Evolutionary conservation across 768 basidiomycete species (phyloP).

Genomic region (Hericium alpestre): DNA sequence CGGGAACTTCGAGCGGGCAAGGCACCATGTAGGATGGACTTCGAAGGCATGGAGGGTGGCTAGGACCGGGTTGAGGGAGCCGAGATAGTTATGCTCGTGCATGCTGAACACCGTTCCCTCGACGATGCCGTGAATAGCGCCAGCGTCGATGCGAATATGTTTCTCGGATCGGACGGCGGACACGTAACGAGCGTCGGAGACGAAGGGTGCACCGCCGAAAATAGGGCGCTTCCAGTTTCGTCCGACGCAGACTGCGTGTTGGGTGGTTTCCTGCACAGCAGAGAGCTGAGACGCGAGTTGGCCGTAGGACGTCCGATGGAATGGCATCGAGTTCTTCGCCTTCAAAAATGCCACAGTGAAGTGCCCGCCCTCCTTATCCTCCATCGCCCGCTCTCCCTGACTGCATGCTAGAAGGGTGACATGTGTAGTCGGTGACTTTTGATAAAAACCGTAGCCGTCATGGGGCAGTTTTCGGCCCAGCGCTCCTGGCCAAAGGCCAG

Average conservation of each 20-base stretch:
- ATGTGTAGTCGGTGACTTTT: conserved; percentile 31
- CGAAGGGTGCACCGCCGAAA: conserved; percentile 49
- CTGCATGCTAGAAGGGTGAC: conserved; percentile 48
- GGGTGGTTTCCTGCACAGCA: conserved; percentile 28
- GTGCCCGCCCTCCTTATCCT: conserved; percentile 52
- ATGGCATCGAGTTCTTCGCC: conserved; percentile 31
- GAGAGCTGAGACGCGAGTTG: conserved; percentile 37
- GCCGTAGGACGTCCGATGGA: conserved; percentile 43
- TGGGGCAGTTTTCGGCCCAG: conserved; percentile 29
- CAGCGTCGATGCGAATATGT: conserved; percentile 42
- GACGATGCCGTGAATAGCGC: conserved; percentile 53
- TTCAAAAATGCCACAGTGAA: conserved; percentile 50
- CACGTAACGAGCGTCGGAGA: conserved; percentile 36
- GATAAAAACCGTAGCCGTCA: conserved; percentile 33
- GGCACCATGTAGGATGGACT: conserved; percentile 49
- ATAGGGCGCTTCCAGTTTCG: conserved; percentile 36
- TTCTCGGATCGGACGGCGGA: conserved; percentile 26
- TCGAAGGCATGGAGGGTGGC: conserved; percentile 41
- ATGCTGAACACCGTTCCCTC: conserved; percentile 52
- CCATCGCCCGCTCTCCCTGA: conserved; percentile 43
- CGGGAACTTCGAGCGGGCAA: conserved; percentile 31
- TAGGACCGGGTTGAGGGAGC: conserved; percentile 44
- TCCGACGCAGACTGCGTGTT: conserved; percentile 43
- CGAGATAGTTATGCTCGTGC: conserved; percentile 51
- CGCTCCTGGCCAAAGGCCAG: conserved; percentile 46